Evolutionary conservation across 441 rosid genomes (phyloP).

Genomic region (Corymbia calophylla): DNA sequence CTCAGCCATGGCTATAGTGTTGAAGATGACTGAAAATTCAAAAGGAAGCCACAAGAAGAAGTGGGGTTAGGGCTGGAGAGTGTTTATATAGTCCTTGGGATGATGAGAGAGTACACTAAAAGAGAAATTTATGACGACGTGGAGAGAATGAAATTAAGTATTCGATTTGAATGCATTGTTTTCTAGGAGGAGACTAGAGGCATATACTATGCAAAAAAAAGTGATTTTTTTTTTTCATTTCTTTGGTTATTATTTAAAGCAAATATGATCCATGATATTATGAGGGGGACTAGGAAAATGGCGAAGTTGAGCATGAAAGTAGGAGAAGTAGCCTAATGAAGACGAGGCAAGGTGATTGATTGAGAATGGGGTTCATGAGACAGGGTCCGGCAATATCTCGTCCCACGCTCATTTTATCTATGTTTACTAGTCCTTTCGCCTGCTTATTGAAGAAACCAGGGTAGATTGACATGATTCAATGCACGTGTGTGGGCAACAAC

Average conservation of each 20-base stretch:
- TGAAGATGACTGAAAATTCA: not conserved
- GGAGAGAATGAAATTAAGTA: not conserved
- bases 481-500: not conserved
- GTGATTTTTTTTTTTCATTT: not conserved
- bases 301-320: not conserved
- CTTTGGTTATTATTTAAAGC: not conserved
- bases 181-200: not conserved
- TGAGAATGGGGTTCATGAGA: not conserved
- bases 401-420: not conserved
- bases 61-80: not conserved
- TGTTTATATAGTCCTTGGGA: not conserved
- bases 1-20: not conserved
- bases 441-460: not conserved
- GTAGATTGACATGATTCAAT: not conserved
- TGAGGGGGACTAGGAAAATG: not conserved
- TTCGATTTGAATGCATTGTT: not conserved
- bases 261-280: not conserved
- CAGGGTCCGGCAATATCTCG: not conserved
- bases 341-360: not conserved
- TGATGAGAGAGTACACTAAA: not conserved
- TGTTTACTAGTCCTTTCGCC: not conserved
- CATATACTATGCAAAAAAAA: not conserved
- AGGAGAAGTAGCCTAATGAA: not conserved
- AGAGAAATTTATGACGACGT: not conserved
- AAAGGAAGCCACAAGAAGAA: not conserved